These are phyloP conservation scores for Phytophthora idaei DNA, from an alignment of 352 stramenopile genomes.

Conservation along the genomic window DNA sequence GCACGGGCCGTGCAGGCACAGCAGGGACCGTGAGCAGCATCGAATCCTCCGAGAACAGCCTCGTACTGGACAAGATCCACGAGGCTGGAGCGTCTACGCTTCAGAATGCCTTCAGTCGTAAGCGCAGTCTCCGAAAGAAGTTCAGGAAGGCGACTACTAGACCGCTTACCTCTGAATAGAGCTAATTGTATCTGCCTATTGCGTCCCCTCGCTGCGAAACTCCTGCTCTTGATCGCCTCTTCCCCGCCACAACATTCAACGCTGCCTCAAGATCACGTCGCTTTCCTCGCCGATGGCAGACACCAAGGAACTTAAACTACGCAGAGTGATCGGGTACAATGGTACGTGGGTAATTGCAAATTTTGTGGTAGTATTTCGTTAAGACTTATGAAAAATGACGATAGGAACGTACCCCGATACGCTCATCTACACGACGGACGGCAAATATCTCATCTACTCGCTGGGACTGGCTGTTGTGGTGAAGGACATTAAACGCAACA, in stretches of 20 bases:
- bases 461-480: conserved; percentile 87
- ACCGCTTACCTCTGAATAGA: conserved; percentile 16
- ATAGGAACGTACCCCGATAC: conserved; percentile 68
- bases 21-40: conserved; percentile 73
- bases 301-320: conserved; percentile 74
- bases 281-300: conserved; percentile 54
- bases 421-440: conserved; percentile 81
- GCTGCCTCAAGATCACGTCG: conserved; percentile 2
- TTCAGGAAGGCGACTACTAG: conserved; percentile 63
- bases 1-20: conserved; percentile 64
- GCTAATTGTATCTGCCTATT: not conserved
- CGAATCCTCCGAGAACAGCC: conserved; percentile 58
- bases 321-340: conserved; percentile 85
- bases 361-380: not conserved
- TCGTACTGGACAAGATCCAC: conserved; percentile 71
- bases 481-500: conserved; percentile 75
- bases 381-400: not conserved
- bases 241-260: not conserved
- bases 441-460: conserved; percentile 86
- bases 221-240: conserved; percentile 25
- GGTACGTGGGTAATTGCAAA: conserved; percentile 36
- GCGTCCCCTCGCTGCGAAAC: conserved; percentile 25
- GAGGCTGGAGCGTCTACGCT: conserved; percentile 57
- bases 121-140: conserved; percentile 84
- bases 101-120: conserved; percentile 76